Base-by-base conservation (phyloP, 441 rosid species). In the Gossypium gossypioides region DNA sequence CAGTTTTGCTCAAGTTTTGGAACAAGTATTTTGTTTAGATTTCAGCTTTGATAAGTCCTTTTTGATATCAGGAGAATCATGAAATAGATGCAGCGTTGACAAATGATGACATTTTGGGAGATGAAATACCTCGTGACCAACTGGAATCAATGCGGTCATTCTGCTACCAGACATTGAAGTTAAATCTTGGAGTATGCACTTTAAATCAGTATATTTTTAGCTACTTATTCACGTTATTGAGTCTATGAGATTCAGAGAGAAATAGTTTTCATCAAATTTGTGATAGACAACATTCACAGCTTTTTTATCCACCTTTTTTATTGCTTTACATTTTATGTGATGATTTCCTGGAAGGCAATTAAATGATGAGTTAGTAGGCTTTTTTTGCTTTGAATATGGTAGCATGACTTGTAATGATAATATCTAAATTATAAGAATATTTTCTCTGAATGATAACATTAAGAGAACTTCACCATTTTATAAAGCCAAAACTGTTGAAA, bases 81-180 rank as follows among this genome's bases (percentile, higher is more conserved):
- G 97, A 84, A 77, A 72, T 77, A 50, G 88, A 86, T 71, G 85
- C 72, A 15, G 71, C 58, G 56, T 84, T 96, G 97, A 89, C 98
- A 62, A 96, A 93, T 86, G 98, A 96, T 84, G 98, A 96, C 79
- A 78, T 93, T 79, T 80, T 96, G 77, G 99, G 99, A 29, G 99
- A 96, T 86, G 97, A 93, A 80, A 84, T 96, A 78, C 97, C 98
- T 71, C 61, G 57, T 40, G 94, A 91, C 69, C 99, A 96, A 85
- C 82, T 74, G 81, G 85, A 85, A 78, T 77, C 74, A 29, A 59
- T 90, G 79, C 90, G 91, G 24, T 80, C 60, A 2, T 87, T 86
- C 74, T 93, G 94, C 85, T 93, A 91, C 81, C 89, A 79, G 80
- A 82, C 81, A 52, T 88, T 96, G 60, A 86, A 87, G 77, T 74